phyloP scores from a whole-genome alignment of 768 basidiomycete species.

The Naganishia antarctica region DNA sequence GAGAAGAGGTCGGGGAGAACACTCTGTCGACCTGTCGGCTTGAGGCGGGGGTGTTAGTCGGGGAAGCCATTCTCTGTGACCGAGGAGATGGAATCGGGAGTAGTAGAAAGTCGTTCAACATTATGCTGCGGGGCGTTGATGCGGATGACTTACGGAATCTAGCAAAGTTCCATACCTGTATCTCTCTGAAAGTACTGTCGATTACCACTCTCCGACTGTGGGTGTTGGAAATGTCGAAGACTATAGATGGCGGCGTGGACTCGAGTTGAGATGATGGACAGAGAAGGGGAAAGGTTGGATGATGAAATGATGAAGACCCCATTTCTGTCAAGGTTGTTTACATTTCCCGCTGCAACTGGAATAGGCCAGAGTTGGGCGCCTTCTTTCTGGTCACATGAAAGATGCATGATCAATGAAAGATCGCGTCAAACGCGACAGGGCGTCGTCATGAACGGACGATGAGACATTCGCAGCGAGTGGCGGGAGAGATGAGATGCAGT shows the following conservation, averaged over 20 bases:
- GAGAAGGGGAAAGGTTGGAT: neutral
- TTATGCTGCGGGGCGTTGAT: neutral
- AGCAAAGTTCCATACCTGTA: conserved; percentile 5
- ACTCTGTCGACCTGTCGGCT: conserved; percentile 5
- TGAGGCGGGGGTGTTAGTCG: conserved; percentile 1
- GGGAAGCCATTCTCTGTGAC: conserved; percentile 5
- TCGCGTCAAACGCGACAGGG: neutral
- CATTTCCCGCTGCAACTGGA: neutral
- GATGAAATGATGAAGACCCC: conserved; percentile 1
- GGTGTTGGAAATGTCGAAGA: too few species aligned
- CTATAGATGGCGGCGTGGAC: too few species aligned
- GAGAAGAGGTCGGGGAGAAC: conserved; percentile 4
- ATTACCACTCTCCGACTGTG: too few species aligned
- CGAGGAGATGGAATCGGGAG: neutral
- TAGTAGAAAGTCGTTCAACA: conserved; percentile 18
- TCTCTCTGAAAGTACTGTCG: too few species aligned
- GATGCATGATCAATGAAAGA: too few species aligned
- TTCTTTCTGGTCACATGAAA: too few species aligned
- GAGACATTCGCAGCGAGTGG: conserved; percentile 5
- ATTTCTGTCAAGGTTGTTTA: conserved; percentile 15
- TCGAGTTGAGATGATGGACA: too few species aligned
- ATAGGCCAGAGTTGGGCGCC: too few species aligned
- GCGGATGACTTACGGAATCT: neutral
- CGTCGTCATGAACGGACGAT: conserved; percentile 1
- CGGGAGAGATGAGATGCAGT: too few species aligned